These are phyloP conservation scores for Trametes pubescens DNA, from an alignment of 1,284 basidiomycete genomes.

Conservation along the genomic window DNA sequence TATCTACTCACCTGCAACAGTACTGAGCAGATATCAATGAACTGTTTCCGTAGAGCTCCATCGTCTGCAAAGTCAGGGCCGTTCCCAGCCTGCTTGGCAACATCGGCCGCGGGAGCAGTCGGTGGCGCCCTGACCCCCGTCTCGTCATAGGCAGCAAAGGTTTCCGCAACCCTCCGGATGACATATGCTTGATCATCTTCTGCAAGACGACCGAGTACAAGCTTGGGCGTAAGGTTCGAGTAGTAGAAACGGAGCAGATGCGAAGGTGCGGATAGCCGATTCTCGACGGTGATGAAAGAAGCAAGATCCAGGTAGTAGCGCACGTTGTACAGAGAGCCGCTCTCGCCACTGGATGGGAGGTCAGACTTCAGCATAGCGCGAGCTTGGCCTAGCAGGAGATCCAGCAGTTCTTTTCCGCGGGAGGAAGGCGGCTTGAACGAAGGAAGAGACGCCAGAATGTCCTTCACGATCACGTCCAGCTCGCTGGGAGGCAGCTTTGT, in stretches of 20 bases:
- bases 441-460: conserved; percentile 59
- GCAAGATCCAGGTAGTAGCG: conserved; percentile 58
- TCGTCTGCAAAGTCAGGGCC: conserved; percentile 24
- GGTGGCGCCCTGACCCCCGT: conserved; percentile 8
- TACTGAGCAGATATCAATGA: conserved; percentile 55
- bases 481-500: conserved; percentile 52
- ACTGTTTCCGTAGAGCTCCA: conserved; percentile 49
- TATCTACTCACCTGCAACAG: conserved; percentile 56
- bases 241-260: conserved; percentile 63
- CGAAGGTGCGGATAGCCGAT: conserved; percentile 50
- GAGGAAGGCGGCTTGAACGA: conserved; percentile 50
- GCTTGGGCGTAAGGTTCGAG: conserved; percentile 54
- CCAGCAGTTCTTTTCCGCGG: conserved; percentile 54
- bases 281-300: conserved; percentile 52
- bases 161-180: conserved; percentile 45
- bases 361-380: conserved; percentile 49
- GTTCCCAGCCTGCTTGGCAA: conserved; percentile 15
- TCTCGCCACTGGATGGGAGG: conserved; percentile 35
- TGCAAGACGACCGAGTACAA: conserved; percentile 54
- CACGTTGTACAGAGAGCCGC: conserved; percentile 44
- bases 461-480: conserved; percentile 57
- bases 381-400: conserved; percentile 53
- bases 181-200: conserved; percentile 53
- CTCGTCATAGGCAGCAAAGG: conserved; percentile 32
- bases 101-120: conserved; percentile 22